Base-by-base conservation (phyloP, 805 yeast genomes). In the Kuraishia floccosa region DNA sequence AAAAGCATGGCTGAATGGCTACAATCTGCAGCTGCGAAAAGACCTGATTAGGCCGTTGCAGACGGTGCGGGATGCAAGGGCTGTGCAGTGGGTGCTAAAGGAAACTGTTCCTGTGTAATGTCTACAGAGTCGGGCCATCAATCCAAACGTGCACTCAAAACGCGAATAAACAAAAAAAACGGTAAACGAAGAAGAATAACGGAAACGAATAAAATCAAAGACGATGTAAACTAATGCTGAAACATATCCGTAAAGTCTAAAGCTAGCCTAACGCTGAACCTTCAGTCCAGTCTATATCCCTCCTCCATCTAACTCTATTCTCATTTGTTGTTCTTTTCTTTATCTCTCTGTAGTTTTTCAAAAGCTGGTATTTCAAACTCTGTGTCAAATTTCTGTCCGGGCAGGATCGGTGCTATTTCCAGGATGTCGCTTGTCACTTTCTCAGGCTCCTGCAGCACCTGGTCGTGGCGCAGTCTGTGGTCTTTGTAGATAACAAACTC, bases 401-500 rank as follows among this genome's bases (percentile, higher is more conserved):
- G 94, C 27, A 85, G 54, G 26, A 87, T 69, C 3, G 96, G 96
- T 14, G 76, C 83, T 29, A 78, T 58, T 32, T 71, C 72, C 34
- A 77, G 60, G 18, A 86, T 63, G 31, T 71, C 65, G 34, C 65
- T 59, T 31, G 64, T 65, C 47, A 79, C 68, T 20, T 58, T 59
- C 28, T 70, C 70, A n/a, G 73, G 61, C 31, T 60, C 56, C n/a
- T 62, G 56, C 19, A 59, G 56, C n/a, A 51, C 52, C 24, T 73
- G 65, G 40, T 81, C 73, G 33, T 72, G 63, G 6, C 42, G 35
- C 24, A 56, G 35, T 4, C 35, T 29, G 26, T 43, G 46, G 35
- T 50, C 57, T 54, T 74, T 81, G 52, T 77, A 79, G 24, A 84
- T 60, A 22, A 71, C 52, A 47, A 58, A 85, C 50, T 83, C 87